Base-by-base conservation (phyloP, 306 rosid genomes). In the Dicorynia guianensis region DNA sequence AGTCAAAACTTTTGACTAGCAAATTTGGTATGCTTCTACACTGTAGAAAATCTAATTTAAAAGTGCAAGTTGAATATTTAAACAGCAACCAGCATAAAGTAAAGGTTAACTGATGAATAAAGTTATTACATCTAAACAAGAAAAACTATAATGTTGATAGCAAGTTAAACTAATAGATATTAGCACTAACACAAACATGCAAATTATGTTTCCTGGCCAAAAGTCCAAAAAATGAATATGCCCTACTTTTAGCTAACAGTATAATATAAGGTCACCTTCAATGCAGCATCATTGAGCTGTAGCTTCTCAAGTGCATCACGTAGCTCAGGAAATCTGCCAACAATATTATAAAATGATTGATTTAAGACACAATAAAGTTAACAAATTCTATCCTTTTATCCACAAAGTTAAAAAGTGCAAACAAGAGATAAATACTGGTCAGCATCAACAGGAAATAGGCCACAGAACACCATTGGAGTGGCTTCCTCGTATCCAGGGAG, bases 271-370 rank as follows among this genome's bases (percentile, higher is more conserved):
- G 39, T 74, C 72, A 92, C 97, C 97, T 94, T 92, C 76, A 92
- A 78, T 47, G 98, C 97, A 75, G 97, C 97, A 87, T 94, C 98
- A 59, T 94, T 94, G 35, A 94, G 96, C 83, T 94, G 98, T 76
- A 94, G 91, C 81, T 94, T 94, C 88, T 94, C 97, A 38, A 94
- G 96, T 40, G 97, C 97, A 86, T 92, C 98, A 56, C 98, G 96
- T 74, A 94, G 79, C 17, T 91, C 98, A 33, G 98, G 87, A 69
- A 92, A 94, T 79, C 97, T 92, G 88, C 55, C 73, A 78, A 71
- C 52, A 63, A 71, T 36, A 39, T 43, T 19, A 60, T 66, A 13
- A 67, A 61, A 65, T 20, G 34, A 78, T 73, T 77, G 65, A 80
- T 19, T 43, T 75, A 40, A 55, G 72, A 44, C 10, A 67, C 44